Evolutionary conservation across 2,329 filamentous ascomycete genomes (phyloP).

Genomic region (Chrysoporthe cubensis): DNA sequence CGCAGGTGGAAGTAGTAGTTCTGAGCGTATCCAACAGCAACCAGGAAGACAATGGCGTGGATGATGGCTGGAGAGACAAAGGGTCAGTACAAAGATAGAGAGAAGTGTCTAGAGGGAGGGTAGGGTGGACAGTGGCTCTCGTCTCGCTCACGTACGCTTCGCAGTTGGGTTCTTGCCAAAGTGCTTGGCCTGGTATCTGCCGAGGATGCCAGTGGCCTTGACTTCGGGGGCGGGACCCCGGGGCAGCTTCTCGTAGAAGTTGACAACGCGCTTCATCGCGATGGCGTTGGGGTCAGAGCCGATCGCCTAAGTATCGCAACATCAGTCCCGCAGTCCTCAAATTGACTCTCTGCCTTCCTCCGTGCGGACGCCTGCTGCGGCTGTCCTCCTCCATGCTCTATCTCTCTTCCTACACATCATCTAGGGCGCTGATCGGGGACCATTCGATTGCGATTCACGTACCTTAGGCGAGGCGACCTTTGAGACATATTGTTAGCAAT

Average conservation of each 20-base stretch:
- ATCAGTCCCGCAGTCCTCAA: constrained; percentile 12
- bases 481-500: constrained; percentile 44
- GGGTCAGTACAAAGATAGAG: constrained; percentile 14
- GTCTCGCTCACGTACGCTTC: constrained; percentile 70
- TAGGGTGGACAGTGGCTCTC: background rate
- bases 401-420: background rate
- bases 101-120: background rate
- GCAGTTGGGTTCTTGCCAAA: constrained; percentile 92
- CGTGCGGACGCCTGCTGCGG: background rate
- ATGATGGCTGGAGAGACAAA: constrained; percentile 70
- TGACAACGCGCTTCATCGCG: constrained; percentile 97
- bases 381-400: background rate
- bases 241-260: constrained; percentile 98
- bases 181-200: constrained; percentile 88
- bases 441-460: constrained; percentile 47
- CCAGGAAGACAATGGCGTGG: constrained; percentile 78
- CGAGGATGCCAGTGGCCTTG: constrained; percentile 80
- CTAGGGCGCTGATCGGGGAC: background rate
- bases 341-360: background rate
- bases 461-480: constrained; percentile 85
- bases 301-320: constrained; percentile 70
- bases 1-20: constrained; percentile 99
- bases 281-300: constrained; percentile 93
- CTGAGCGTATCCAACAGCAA: constrained; percentile 88
- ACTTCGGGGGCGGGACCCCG: constrained; percentile 85